Percentiles rank a stretch among this genome's conserved stretches.
Conservation (phyloP, 2,329 filamentous ascomycete genomes). For the Oidium heveae region DNA sequence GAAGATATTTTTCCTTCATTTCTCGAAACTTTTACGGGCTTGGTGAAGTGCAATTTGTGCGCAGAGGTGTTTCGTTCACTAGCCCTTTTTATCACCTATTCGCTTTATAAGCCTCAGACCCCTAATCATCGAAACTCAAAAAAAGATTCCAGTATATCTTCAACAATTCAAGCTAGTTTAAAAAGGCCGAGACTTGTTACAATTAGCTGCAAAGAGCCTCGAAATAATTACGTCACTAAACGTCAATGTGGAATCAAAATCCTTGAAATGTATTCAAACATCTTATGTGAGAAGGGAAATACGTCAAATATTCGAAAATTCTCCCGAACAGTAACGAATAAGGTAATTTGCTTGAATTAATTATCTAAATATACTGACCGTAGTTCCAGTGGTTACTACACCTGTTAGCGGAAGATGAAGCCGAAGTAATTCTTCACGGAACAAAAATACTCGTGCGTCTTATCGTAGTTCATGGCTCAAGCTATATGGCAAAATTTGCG, state of each 20-base stretch:
- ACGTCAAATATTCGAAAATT: conserved; percentile 56
- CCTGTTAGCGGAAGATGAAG: conserved; percentile 64
- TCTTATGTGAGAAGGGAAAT: conserved; percentile 52
- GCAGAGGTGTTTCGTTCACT: conserved; percentile 68
- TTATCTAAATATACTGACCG: conserved; percentile 13
- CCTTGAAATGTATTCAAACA: conserved; percentile 48
- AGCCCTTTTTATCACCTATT: conserved; percentile 80
- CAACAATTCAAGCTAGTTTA: conserved; percentile 14
- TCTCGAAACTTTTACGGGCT: conserved; percentile 49
- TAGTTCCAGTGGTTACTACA: conserved; percentile 63
- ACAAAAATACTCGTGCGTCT: conserved; percentile 64
- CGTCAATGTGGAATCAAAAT: conserved; percentile 50
- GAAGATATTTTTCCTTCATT: conserved; percentile 51
- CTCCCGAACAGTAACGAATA: conserved; percentile 82
- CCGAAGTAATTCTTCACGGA: conserved; percentile 57
- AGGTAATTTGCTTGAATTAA: conserved; percentile 27
- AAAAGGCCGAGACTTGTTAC: conserved; percentile 11
- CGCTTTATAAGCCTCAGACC: conserved; percentile 37
- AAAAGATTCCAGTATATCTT: conserved; percentile 17
- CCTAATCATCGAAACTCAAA: conserved; percentile 27
- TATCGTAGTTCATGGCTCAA: conserved; percentile 54
- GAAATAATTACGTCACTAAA: conserved; percentile 26
- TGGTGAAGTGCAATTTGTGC: conserved; percentile 59
- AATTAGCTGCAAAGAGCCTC: conserved; percentile 13
- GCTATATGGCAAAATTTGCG: conserved; percentile 66